Conservation (phyloP, 495 filamentous ascomycete species). For the Penicillium simplicissimum region DNA sequence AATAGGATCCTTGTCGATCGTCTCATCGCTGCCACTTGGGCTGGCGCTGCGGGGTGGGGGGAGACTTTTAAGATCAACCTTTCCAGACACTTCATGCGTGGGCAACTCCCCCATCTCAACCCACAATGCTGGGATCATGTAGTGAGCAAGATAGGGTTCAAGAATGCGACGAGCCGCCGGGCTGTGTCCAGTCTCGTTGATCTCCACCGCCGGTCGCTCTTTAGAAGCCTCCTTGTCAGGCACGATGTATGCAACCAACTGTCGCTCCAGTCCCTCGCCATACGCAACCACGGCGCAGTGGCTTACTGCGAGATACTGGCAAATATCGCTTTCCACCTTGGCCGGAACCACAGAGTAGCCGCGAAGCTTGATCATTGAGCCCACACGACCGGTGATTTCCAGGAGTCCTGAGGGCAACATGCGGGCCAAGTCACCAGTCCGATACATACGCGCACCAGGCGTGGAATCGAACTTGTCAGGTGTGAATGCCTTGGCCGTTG, state of each 20-base stretch:
- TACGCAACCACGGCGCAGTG: constrained; percentile 60
- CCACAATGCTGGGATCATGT: constrained; percentile 72
- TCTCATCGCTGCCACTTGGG: constrained; percentile 40
- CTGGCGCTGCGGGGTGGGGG: constrained; percentile 51
- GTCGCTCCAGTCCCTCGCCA: constrained; percentile 65
- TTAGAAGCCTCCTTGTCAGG: constrained; percentile 52
- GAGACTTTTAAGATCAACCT: constrained; percentile 63
- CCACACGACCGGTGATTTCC: constrained; percentile 81
- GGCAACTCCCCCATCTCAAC: constrained; percentile 60
- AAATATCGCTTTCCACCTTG: constrained; percentile 72
- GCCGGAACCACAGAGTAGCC: constrained; percentile 77
- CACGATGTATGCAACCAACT: constrained; percentile 69
- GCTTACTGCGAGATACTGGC: constrained; percentile 58
- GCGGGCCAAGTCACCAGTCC: constrained; percentile 81
- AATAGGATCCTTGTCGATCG: constrained; percentile 51
- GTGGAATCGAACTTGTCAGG: constrained; percentile 53
- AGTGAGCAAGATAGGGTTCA: constrained; percentile 60
- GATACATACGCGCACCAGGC: constrained; percentile 63
- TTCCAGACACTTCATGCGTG: constrained; percentile 67
- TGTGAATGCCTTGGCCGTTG: constrained; percentile 72
- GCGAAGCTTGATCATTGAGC: constrained; percentile 75
- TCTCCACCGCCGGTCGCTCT: constrained; percentile 53
- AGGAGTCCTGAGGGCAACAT: constrained; percentile 67
- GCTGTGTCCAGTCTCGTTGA: constrained; percentile 62
- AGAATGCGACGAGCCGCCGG: constrained; percentile 56